Percentiles rank a stretch among this genome's conserved stretches.
These are phyloP conservation scores for Trametes polyzona DNA, from an alignment of 1,284 basidiomycete genomes.

Conservation along the genomic window DNA sequence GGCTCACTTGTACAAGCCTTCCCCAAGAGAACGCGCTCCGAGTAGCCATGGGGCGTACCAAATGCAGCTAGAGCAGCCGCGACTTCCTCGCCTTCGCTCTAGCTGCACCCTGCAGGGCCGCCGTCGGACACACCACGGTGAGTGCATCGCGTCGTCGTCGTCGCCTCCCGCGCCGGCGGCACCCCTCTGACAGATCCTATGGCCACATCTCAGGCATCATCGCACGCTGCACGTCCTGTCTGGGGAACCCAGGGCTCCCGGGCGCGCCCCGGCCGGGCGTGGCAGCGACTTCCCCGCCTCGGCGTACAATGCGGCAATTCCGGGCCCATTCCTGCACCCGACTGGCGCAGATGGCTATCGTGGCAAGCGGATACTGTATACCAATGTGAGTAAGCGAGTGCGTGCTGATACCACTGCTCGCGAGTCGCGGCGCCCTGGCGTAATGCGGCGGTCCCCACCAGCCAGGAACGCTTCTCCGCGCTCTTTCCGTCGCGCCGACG, in stretches of 20 bases:
- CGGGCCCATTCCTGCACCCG: background rate
- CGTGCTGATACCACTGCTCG: too few species aligned
- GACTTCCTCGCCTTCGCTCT: background rate
- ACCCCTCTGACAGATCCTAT: background rate
- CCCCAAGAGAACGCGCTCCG: too few species aligned
- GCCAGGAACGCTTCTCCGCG: constrained; percentile 4
- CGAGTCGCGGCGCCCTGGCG: too few species aligned
- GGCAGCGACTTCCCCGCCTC: constrained; percentile 8
- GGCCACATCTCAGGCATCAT: background rate
- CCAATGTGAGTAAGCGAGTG: too few species aligned
- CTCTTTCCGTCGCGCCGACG: constrained; percentile 3
- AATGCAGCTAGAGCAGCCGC: too few species aligned
- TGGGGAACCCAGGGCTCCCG: too few species aligned
- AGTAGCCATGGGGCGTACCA: too few species aligned
- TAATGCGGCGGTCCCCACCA: too few species aligned
- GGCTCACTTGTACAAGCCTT: too few species aligned
- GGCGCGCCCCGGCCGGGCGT: background rate
- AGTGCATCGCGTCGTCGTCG: background rate
- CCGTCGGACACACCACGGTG: background rate
- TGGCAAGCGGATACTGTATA: too few species aligned
- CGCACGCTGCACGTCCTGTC: constrained; percentile 2
- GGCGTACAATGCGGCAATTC: constrained; percentile 1
- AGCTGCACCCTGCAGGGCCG: background rate
- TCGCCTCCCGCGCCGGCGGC: background rate
- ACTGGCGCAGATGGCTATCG: background rate